Base-by-base conservation (phyloP, 2,329 filamentous ascomycete genomes). In the Fusarium denticulatum region DNA sequence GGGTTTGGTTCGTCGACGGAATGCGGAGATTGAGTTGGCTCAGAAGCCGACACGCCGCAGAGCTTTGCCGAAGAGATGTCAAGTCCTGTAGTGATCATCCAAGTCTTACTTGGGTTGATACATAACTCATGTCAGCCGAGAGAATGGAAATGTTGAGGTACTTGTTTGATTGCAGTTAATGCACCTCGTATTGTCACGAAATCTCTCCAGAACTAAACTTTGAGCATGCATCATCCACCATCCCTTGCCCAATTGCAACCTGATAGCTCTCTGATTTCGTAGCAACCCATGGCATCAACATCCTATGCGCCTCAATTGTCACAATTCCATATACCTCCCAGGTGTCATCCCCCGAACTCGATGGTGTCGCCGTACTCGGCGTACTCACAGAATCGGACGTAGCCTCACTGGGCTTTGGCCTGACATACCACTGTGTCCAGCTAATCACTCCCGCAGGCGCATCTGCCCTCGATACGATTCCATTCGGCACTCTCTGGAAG, bases 21-120 rank as follows among this genome's bases (percentile, higher is more conserved):
- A 81, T 16, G 85, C 82, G 0, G 86, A 88, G 79, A 80, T 88
- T 20, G 76, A 74, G 13, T 72, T 88, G 62, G 65, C 69, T 16
- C 60, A 69, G 36, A 75, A 65, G 15, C 52, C 59, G 6, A 75
- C 71, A 0, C 69, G 40, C 10, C 57, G 40, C 3, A 58, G 46
- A 49, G 72, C 76, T 8, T 46, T 77, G 4, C 73, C 73, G 12
- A 66, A 50, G 26, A 53, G 45, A 10, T 74, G 68, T 3, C 15
- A 3, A 14, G 42, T 7, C 18, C 22, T 24, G 6, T 6, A 16
- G n/a, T 16, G n/a, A 16, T 24, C 3, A 16, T 7, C 7, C 12
- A 14, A 24, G 40, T 3, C 22, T 16, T 11, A 11, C 10, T 10
- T 24, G 4, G 14, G 40, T 24, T 42, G 40, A 24, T 4, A n/a